A percentile compares a stretch with the other conserved stretches of the same genome.
These are phyloP conservation scores for Neofusicoccum ribis DNA, from an alignment of 2,329 filamentous ascomycete species.

Conservation along the genomic window DNA sequence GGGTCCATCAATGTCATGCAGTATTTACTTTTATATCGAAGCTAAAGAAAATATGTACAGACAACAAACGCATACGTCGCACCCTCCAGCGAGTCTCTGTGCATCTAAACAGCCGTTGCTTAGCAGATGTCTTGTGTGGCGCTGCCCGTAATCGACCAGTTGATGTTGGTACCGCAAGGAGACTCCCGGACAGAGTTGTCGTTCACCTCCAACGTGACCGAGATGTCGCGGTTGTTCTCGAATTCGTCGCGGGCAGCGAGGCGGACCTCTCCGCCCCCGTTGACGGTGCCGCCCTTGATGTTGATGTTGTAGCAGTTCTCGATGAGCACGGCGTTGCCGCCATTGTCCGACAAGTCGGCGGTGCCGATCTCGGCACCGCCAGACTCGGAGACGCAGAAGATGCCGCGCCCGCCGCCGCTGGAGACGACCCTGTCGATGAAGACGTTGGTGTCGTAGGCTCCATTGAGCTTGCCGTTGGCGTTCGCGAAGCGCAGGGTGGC, in stretches of 20 bases:
- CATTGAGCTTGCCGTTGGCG: constrained; percentile 54
- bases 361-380: constrained; percentile 53
- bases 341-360: constrained; percentile 55
- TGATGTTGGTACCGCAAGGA: constrained; percentile 57
- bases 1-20: no score
- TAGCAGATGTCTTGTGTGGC: constrained; percentile 47
- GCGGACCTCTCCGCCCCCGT: constrained; percentile 58
- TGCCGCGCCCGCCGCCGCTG: constrained; percentile 57
- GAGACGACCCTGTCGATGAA: constrained; percentile 56
- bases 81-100: no score
- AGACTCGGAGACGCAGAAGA: constrained; percentile 60
- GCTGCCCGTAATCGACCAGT: constrained; percentile 51
- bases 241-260: constrained; percentile 57
- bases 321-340: constrained; percentile 58
- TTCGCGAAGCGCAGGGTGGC: constrained; percentile 60
- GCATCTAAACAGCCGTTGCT: neutral
- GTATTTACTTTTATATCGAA: no score
- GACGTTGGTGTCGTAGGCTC: constrained; percentile 55
- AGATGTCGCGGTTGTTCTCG: constrained; percentile 54
- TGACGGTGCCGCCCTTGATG: constrained; percentile 54
- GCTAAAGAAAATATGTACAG: no score
- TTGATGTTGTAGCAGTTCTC: constrained; percentile 61
- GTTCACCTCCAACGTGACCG: constrained; percentile 52
- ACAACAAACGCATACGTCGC: no score
- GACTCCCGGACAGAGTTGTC: constrained; percentile 53